Conservation (phyloP, 1,284 basidiomycete species). For the Apiotrichum siamense region DNA sequence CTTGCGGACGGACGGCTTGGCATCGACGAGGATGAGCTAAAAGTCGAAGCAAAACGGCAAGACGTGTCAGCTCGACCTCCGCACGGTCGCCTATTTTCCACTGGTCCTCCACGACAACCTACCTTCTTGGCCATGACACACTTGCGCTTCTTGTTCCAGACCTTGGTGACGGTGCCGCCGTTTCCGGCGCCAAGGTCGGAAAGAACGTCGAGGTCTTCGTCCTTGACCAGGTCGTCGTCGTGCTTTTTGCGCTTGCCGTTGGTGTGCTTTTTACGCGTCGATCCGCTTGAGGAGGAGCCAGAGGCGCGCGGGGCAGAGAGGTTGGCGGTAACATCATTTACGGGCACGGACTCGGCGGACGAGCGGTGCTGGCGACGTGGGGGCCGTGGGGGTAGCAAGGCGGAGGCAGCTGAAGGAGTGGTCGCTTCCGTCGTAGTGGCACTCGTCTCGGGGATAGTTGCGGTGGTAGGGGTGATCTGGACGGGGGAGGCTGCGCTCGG, state of each 20-base stretch:
- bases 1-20: constrained; percentile 92
- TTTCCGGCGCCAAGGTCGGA: constrained; percentile 93
- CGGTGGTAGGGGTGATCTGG: neutral
- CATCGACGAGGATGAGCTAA: constrained; percentile 95
- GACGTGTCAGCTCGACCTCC: neutral
- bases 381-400: constrained; percentile 9
- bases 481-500: constrained; percentile 18
- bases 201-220: constrained; percentile 75
- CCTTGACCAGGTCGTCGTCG: constrained; percentile 66
- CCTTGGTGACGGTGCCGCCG: constrained; percentile 92
- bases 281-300: constrained; percentile 5
- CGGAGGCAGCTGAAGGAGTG: neutral
- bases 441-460: neutral
- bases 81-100: no score
- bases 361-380: constrained; percentile 8
- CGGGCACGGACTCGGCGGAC: neutral
- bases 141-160: constrained; percentile 82
- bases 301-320: neutral
- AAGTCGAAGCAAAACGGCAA: neutral
- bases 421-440: neutral
- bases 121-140: constrained; percentile 95
- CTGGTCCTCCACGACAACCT: constrained; percentile 31
- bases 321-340: no score
- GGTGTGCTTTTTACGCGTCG: constrained; percentile 20
- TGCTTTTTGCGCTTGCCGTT: constrained; percentile 32